Conservation (phyloP, 2,329 filamentous ascomycete genomes). For the Xylogone sp. region DNA sequence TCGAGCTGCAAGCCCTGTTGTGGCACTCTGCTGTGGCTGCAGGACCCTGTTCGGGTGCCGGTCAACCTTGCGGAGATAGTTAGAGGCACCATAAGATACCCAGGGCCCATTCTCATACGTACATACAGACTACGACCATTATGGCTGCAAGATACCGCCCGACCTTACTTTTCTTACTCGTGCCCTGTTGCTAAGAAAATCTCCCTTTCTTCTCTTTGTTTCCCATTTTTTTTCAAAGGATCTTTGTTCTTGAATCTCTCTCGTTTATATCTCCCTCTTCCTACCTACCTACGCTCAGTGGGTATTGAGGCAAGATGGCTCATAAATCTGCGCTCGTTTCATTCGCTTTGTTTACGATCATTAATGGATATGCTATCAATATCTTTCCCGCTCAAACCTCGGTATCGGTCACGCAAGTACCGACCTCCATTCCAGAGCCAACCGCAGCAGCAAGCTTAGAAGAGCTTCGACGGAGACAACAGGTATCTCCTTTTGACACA, state of each 20-base stretch:
- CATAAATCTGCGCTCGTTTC: constrained; percentile 31
- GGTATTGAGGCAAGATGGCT: no score
- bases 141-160: neutral
- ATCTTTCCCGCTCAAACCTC: constrained; percentile 29
- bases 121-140: neutral
- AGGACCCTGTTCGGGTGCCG: no score
- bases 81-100: no score
- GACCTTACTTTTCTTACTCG: neutral
- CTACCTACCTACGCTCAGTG: no score
- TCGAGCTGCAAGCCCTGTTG: no score
- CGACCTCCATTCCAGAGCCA: constrained; percentile 30
- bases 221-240: neutral
- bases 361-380: constrained; percentile 13
- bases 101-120: no score
- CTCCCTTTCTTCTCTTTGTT: neutral
- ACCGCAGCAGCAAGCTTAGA: constrained; percentile 35
- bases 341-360: constrained; percentile 13
- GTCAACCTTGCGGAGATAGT: no score
- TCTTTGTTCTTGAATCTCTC: neutral
- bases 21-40: neutral
- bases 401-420: neutral
- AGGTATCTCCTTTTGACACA: constrained; percentile 26
- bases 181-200: neutral
- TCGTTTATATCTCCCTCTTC: neutral
- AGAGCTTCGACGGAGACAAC: constrained; percentile 17